A percentile compares a stretch with the other conserved stretches of the same genome.
phyloP scores from a whole-genome alignment of 768 basidiomycete genomes.

The Tephrocybe rancida region DNA sequence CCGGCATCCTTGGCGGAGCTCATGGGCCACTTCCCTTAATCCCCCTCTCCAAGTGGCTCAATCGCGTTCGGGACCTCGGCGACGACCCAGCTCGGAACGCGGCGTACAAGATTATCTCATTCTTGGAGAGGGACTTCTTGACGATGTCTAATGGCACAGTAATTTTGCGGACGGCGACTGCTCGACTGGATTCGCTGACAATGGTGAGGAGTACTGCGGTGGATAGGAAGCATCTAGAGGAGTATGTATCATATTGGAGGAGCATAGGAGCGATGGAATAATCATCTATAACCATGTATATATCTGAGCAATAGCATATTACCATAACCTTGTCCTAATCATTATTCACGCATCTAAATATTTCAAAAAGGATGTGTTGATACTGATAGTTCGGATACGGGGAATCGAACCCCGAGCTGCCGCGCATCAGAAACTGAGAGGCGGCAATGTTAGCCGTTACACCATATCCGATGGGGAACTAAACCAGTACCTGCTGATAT shows the following conservation, averaged over 20 bases:
- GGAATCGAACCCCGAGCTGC: slow-evolving; percentile 62
- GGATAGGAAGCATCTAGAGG: slow-evolving; percentile 30
- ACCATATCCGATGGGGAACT: slow-evolving; percentile 50
- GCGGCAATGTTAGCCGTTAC: slow-evolving; percentile 65
- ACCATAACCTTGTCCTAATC: too few species aligned
- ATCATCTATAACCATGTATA: neutral
- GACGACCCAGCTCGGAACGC: slow-evolving; percentile 26
- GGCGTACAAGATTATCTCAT: slow-evolving; percentile 29
- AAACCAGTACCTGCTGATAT: too few species aligned
- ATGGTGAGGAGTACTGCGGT: slow-evolving; percentile 32
- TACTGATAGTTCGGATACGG: slow-evolving; percentile 47
- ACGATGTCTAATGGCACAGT: slow-evolving; percentile 33
- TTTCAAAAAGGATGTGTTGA: neutral
- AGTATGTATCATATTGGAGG: slow-evolving; percentile 34
- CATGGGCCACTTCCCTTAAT: slow-evolving; percentile 23
- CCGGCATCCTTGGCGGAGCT: slow-evolving; percentile 21
- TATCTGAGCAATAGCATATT: too few species aligned
- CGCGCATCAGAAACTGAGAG: slow-evolving; percentile 43
- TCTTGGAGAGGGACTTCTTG: slow-evolving; percentile 35
- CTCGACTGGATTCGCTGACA: slow-evolving; percentile 27
- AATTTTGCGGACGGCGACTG: slow-evolving; percentile 27
- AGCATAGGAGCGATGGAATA: slow-evolving; percentile 23
- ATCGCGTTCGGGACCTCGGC: slow-evolving; percentile 26
- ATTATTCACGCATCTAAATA: too few species aligned
- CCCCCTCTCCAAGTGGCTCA: slow-evolving; percentile 30